Conservation (phyloP, 2,329 filamentous ascomycete genomes). For the Pseudocercospora fijiensis region DNA sequence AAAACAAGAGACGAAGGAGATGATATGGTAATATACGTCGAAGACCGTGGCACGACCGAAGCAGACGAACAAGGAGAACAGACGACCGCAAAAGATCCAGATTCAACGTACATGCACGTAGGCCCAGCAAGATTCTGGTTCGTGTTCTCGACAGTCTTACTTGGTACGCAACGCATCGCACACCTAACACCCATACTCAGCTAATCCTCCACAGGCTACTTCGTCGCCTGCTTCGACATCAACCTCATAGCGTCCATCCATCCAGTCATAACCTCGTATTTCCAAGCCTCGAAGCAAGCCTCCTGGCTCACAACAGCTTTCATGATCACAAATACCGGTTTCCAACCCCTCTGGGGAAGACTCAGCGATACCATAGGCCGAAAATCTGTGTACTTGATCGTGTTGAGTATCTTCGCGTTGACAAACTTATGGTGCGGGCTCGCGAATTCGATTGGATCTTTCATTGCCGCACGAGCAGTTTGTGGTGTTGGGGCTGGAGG, state of each 20-base stretch:
- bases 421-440: slow-evolving; percentile 69
- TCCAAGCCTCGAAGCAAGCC: slow-evolving; percentile 72
- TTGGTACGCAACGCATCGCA: slow-evolving; percentile 5
- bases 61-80: slow-evolving; percentile 3
- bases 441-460: slow-evolving; percentile 65
- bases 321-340: slow-evolving; percentile 71
- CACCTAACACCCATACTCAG: neutral
- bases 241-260: slow-evolving; percentile 81
- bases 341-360: slow-evolving; percentile 72
- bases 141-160: slow-evolving; percentile 15
- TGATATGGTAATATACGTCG: slow-evolving; percentile 1
- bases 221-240: slow-evolving; percentile 64
- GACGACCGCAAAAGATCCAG: slow-evolving; percentile 2
- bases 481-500: slow-evolving; percentile 74
- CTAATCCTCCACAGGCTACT: slow-evolving; percentile 9
- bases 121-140: slow-evolving; percentile 17
- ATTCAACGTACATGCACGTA: slow-evolving; percentile 21
- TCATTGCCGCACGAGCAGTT: slow-evolving; percentile 68
- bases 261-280: slow-evolving; percentile 58
- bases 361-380: slow-evolving; percentile 65
- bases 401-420: slow-evolving; percentile 61
- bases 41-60: neutral
- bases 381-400: slow-evolving; percentile 58
- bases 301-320: slow-evolving; percentile 82
- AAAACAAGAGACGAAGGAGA: slow-evolving; percentile 9